Evolutionary conservation across 768 basidiomycete species (phyloP).

Genomic region (Termitomyces sp.): DNA sequence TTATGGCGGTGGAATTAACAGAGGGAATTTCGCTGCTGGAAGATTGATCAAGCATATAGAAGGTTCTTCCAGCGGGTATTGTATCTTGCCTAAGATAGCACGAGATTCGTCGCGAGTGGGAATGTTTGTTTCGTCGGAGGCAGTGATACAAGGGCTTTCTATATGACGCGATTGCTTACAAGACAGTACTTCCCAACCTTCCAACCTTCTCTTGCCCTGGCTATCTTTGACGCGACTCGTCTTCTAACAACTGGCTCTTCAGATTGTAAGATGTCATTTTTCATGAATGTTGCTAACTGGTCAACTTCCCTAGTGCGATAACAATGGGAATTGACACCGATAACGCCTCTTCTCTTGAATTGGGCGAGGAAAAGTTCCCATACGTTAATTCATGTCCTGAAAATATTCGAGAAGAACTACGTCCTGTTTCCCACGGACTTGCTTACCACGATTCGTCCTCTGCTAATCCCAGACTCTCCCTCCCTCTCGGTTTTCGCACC

Average conservation of each 20-base stretch:
- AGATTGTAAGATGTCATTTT: neutral
- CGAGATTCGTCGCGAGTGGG: neutral
- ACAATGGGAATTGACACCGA: neutral
- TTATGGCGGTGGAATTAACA: no score
- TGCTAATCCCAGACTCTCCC: neutral
- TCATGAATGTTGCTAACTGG: neutral
- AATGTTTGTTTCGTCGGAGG: neutral
- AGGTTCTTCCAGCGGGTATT: neutral
- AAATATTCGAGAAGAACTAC: neutral
- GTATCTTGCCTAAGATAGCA: neutral
- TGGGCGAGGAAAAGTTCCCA: neutral
- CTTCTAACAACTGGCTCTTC: no score
- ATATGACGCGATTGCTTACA: neutral
- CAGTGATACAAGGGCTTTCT: neutral
- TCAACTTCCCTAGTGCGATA: neutral
- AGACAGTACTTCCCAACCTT: no score
- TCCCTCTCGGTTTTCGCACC: constrained; percentile 11
- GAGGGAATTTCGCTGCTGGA: no score
- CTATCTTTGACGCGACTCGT: no score
- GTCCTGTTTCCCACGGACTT: neutral
- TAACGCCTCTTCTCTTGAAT: neutral
- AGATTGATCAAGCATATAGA: neutral
- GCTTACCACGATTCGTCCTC: neutral
- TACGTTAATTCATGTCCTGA: neutral
- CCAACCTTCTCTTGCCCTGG: neutral